Conservation (phyloP, 441 rosid species). For the Populus hybrid region DNA sequence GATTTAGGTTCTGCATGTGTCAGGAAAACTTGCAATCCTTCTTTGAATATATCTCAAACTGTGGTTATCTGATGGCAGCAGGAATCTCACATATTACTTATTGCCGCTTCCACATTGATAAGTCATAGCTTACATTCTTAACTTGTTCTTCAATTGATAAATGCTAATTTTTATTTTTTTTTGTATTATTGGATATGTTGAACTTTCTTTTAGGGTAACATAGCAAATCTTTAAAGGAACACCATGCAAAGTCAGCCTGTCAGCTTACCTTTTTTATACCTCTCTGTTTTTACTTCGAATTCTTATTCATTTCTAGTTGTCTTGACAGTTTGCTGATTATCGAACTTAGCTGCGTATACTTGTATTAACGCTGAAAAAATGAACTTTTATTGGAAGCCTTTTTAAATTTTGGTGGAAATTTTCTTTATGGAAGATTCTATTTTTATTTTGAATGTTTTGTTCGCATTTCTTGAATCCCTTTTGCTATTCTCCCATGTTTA, state of each 20-base stretch:
- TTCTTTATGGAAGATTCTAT: background rate
- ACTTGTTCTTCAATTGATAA: conserved; percentile 23
- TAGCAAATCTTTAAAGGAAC: conserved; percentile 12
- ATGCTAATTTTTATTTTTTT: conserved; percentile 3
- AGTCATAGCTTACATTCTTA: conserved; percentile 16
- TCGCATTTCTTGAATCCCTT: background rate
- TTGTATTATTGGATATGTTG: conserved; percentile 13
- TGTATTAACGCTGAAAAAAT: background rate
- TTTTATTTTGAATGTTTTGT: background rate
- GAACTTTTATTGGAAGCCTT: background rate
- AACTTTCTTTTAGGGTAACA: background rate
- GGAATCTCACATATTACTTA: conserved; percentile 2
- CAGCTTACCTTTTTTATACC: background rate
- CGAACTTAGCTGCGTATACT: background rate
- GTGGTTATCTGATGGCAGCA: conserved; percentile 11
- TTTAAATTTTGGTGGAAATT: background rate
- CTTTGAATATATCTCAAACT: conserved; percentile 9
- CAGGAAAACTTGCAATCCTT: conserved; percentile 16
- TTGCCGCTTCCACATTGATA: background rate
- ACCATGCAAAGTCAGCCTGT: background rate
- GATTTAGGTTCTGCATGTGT: conserved; percentile 12
- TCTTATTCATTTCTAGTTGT: background rate
- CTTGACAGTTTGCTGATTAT: background rate
- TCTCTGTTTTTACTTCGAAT: background rate
- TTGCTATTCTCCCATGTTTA: background rate